Evolutionary conservation across 2,329 filamentous ascomycete species (phyloP).

Genomic region (Aspergillus oerlinghausenensis): DNA sequence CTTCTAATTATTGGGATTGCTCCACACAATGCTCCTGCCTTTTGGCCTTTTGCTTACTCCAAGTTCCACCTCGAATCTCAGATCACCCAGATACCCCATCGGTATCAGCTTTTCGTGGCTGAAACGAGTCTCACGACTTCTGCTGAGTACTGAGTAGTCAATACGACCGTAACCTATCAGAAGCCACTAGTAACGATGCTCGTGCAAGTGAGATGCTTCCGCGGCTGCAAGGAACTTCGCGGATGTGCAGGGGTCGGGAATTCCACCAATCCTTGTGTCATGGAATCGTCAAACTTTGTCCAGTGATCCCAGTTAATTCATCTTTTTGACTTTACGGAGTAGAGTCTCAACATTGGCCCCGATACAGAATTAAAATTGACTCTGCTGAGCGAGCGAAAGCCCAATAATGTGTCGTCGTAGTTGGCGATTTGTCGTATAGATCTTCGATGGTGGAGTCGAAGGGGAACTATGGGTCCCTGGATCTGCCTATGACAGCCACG

Average conservation of each 20-base stretch:
- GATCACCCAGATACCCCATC: not conserved
- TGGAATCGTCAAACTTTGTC: not conserved
- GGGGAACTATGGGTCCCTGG: slow-evolving; percentile 17
- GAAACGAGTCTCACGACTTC: not conserved
- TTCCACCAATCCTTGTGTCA: not conserved
- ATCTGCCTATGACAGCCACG: slow-evolving; percentile 18
- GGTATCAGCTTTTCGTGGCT: not conserved
- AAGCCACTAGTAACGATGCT: not conserved
- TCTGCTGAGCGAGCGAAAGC: not conserved
- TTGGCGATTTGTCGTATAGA: slow-evolving; percentile 5
- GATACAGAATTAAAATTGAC: not conserved
- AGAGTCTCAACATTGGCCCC: not conserved
- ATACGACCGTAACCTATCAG: not conserved
- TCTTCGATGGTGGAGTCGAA: slow-evolving; percentile 7
- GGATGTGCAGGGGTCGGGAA: not conserved
- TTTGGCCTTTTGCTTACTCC: not conserved
- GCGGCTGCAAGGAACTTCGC: not conserved
- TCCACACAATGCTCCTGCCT: not conserved
- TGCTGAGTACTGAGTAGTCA: not conserved
- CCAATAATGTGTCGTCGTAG: not conserved
- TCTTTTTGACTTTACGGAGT: not conserved
- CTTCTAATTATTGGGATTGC: too few species aligned
- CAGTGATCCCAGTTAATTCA: not conserved
- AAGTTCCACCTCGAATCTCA: not conserved
- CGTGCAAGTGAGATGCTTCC: not conserved